Evolutionary conservation across 768 basidiomycete genomes (phyloP), one percentile per base, ranked within the genome.

Genomic region (Nevesoporus exiguus): DNA sequence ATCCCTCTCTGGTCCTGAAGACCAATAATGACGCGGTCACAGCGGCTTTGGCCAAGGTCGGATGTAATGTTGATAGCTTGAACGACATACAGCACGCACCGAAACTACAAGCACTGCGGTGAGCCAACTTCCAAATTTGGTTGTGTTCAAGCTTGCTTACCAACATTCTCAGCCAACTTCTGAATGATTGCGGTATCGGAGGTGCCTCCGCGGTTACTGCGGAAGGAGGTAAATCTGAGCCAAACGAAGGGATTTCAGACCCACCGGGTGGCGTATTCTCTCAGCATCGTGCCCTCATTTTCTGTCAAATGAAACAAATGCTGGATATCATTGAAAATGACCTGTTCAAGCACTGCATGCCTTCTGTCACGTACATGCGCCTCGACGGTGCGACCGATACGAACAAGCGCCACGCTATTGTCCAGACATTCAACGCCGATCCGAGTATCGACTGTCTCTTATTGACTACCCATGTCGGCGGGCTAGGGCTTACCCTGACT

Each of bases 221-320:
- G 2, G 90, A 91, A 43, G 66, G 77, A 10, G 76, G 79, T 21
- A 89, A 91, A 70, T 83, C 82, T 56, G 88, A 91, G 60, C 68
- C 82, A 15, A 80, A 79, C 31, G 86, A 90, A 55, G 76, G 80
- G 1, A 74, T 82, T 42, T 71, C 81, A 13, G 79, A 68, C 39
- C 49, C 72, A 4, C 52, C 74, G 0, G 76, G 74, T 39, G 81
- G 78, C 2, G 72, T 77, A 27, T 89, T 94, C 66, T 90, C 96
- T 21, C 95, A 96, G 61, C 97, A 99, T 67, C 91, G 97, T n/a
- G 95, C 96, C 51, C 83, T 99, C 59, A 96, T 99, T 63, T 99
- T 99, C 75, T 98, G 96, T 65, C 97, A 99, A 74, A 92, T 98
- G 84, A 97, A 98, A 70, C 90, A 93, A 69, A 99, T 98, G 97